phyloP scores from a whole-genome alignment of 331 rosid genomes.

The Erythrophleum ivorense region DNA sequence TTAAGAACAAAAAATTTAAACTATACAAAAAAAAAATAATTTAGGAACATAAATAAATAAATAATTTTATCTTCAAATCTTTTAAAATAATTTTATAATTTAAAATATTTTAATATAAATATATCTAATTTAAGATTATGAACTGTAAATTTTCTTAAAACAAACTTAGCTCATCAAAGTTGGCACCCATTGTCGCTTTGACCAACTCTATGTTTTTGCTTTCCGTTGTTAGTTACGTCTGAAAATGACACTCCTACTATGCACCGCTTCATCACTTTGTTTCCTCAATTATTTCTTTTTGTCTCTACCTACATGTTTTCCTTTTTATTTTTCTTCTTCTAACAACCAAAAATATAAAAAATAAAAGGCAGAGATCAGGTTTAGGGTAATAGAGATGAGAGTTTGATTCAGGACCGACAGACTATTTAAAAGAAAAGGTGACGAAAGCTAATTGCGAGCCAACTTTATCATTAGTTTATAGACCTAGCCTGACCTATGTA shows the following conservation, averaged over 20 bases:
- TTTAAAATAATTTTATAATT: too few species aligned
- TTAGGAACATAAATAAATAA: too few species aligned
- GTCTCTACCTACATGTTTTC: not conserved
- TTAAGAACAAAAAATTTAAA: too few species aligned
- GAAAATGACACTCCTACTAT: not conserved
- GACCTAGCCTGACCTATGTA: not conserved
- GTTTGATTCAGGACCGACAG: not conserved
- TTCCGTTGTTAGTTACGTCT: not conserved
- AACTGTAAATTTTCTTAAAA: too few species aligned
- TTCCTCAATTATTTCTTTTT: conserved; percentile 6
- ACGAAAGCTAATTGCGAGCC: not conserved
- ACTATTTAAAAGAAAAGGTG: not conserved
- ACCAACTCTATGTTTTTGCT: not conserved
- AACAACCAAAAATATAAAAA: too few species aligned
- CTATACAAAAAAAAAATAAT: too few species aligned
- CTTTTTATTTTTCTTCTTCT: not conserved
- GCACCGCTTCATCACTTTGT: not conserved
- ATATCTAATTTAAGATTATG: too few species aligned
- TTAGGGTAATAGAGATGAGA: not conserved
- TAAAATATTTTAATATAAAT: too few species aligned
- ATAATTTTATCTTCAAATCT: too few species aligned
- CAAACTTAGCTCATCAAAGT: not conserved
- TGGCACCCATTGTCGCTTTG: conserved; percentile 6
- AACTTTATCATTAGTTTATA: not conserved
- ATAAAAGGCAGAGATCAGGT: too few species aligned